Base-by-base conservation (phyloP, 306 rosid species). In the Calophaca sinica region DNA sequence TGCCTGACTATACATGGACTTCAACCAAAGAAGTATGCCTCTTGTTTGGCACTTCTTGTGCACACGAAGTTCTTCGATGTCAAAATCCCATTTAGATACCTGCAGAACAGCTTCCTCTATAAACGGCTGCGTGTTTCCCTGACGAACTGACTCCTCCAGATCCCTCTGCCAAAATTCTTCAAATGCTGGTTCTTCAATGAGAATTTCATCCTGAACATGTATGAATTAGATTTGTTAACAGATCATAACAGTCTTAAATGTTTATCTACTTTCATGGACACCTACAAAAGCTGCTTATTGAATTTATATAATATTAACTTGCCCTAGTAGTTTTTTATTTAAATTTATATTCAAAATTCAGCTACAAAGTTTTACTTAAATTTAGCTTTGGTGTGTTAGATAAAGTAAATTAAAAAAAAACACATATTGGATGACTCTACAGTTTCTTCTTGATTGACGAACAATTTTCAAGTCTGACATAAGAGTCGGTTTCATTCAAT, bases 141-240 rank as follows among this genome's bases (percentile, higher is more conserved):
- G 99, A 62, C 97, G 89, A 73, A 94, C 80, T 2, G 99, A 94
- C 86, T 92, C 97, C 86, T 94, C 99, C 81, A 90, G 86, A 78
- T 88, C 86, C 76, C 99, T 84, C 64, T 84, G 89, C 92, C 89
- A 85, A 63, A 86, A 83, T 26, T 86, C 91, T 76, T 83, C 86
- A 38, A 94, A 80, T 64, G 44, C 80, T 67, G 93, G 89, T 52
- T 87, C 93, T 68, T 88, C 96, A 26, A 94, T 65, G 72, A 94
- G 72, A 72, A 86, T 31, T 79, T 88, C 90, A 72, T 94, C 99
- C 97, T 94, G 85, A 70, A 51, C 79, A 79, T 46, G 76, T 55
- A 50, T 49, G 74, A 70, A 53, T 35, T 70, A 9, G 62, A 70
- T 35, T 13, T 15, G 49, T 70, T 45, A 70, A 20, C 62, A 70